Base-by-base conservation (phyloP, 148 eudicot species). In the Tetragonia tetragonoides region DNA sequence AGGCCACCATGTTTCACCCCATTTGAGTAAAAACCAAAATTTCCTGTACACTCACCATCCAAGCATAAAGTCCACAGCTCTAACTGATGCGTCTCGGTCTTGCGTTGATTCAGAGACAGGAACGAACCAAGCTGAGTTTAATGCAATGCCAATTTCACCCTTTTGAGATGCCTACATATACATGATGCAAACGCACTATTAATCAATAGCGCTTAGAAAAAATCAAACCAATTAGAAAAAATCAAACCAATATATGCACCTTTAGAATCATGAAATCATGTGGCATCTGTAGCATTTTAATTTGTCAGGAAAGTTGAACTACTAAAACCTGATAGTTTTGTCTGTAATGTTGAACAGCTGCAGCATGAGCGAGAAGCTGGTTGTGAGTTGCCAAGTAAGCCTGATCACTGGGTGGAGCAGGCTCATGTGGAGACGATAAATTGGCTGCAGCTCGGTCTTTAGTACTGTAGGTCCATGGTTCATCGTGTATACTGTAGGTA, bases 101-200 rank as follows among this genome's bases (percentile, higher is more conserved):
- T 68, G 44, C 59, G 4, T 44, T 39, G 81, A 23, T 34, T 82
- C 49, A 4, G 93, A 80, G 21, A n/a, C 79, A 10, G 91, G 93
- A 28, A 80, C 59, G 72, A 80, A 82, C 91, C 93, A 88, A 44
- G 77, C 41, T 53, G 90, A 47, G 9, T 74, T 75, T 11, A 90
- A 51, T 2, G 86, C 62, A 42, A 90, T 88, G 47, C 93, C 93
- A 34, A 90, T 87, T 46, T 78, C 39, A 3, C 93, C 93, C 69
- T 85, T 82, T 57, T 90, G 93, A 34, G 78, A 75, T 68, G 61
- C 78, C 90, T 28, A 28, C 34, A 28, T 28, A 28, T 86, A 54
- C 59, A 49, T 51, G 12, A n/a, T 16, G 18, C 59, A 64, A 56
- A 66, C 67, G 37, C 57, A 71, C 12, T 1, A 28, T 28, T 42